These are phyloP conservation scores for Malus fusca DNA, from an alignment of 306 rosid species.

Conservation along the genomic window DNA sequence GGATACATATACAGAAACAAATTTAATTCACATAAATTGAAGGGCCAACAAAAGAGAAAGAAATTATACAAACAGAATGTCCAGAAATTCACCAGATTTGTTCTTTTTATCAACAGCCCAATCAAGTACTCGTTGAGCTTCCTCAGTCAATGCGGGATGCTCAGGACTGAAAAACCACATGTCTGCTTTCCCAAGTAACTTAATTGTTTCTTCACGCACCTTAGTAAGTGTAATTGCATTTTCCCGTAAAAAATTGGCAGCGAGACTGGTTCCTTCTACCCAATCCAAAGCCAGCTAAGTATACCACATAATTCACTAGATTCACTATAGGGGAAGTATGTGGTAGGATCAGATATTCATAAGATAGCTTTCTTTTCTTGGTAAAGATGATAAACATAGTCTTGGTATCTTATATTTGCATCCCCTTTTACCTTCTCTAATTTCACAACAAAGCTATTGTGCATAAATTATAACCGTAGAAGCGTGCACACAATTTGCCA, in stretches of 20 bases:
- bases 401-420: neutral
- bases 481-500: neutral
- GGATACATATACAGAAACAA: neutral
- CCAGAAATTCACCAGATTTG: constrained; percentile 46
- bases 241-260: constrained; percentile 48
- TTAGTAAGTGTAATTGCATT: constrained; percentile 49
- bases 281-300: constrained; percentile 5
- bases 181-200: constrained; percentile 48
- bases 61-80: neutral
- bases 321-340: neutral
- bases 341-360: neutral
- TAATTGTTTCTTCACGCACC: constrained; percentile 58
- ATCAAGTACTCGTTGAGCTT: constrained; percentile 68
- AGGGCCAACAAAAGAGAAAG: neutral
- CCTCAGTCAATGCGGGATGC: constrained; percentile 62
- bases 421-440: neutral
- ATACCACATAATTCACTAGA: neutral
- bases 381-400: neutral
- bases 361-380: neutral
- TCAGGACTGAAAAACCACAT: constrained; percentile 37
- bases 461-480: neutral
- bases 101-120: constrained; percentile 56
- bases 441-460: neutral
- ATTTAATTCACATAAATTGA: neutral
- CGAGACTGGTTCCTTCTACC: constrained; percentile 53